These are phyloP conservation scores for Myrica gale DNA, from an alignment of 306 rosid genomes.

Conservation along the genomic window DNA sequence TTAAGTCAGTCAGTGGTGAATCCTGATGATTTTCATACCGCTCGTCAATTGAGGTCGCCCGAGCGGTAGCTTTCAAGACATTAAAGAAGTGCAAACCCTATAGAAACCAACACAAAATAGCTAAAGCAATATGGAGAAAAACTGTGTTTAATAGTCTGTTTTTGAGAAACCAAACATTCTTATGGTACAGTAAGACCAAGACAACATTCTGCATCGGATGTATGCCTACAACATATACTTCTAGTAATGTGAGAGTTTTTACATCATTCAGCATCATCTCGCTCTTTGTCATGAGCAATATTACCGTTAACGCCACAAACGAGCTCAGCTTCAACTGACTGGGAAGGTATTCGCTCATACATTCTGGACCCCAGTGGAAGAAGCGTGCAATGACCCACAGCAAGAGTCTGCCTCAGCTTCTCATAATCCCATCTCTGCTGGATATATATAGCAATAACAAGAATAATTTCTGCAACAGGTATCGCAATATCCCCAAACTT, in stretches of 20 bases:
- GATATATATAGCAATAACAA: slow-evolving; percentile 55
- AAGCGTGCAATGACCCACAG: slow-evolving; percentile 51
- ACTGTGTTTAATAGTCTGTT: slow-evolving; percentile 31
- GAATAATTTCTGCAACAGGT: slow-evolving; percentile 57
- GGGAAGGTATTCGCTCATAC: slow-evolving; percentile 74
- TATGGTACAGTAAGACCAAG: slow-evolving; percentile 27
- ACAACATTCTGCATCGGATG: slow-evolving; percentile 22
- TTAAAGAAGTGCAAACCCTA: not conserved
- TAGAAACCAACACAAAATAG: not conserved
- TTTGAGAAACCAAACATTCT: slow-evolving; percentile 22
- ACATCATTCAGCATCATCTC: slow-evolving; percentile 42
- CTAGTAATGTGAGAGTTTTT: slow-evolving; percentile 26
- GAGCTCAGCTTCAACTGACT: slow-evolving; percentile 68
- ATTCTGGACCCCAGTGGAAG: slow-evolving; percentile 53
- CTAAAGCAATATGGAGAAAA: slow-evolving; percentile 19
- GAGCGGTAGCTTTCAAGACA: not conserved
- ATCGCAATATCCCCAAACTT: slow-evolving; percentile 74
- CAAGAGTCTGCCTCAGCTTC: slow-evolving; percentile 54
- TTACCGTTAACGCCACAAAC: slow-evolving; percentile 46
- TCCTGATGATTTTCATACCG: too few relatives aligned
- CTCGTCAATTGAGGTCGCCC: too few relatives aligned
- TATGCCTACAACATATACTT: slow-evolving; percentile 26
- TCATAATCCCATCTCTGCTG: slow-evolving; percentile 79
- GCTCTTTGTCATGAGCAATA: slow-evolving; percentile 43
- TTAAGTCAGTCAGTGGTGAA: too few relatives aligned